These are phyloP conservation scores for Verticillium nonalfalfae DNA, from an alignment of 2,329 filamentous ascomycete species.

Conservation along the genomic window DNA sequence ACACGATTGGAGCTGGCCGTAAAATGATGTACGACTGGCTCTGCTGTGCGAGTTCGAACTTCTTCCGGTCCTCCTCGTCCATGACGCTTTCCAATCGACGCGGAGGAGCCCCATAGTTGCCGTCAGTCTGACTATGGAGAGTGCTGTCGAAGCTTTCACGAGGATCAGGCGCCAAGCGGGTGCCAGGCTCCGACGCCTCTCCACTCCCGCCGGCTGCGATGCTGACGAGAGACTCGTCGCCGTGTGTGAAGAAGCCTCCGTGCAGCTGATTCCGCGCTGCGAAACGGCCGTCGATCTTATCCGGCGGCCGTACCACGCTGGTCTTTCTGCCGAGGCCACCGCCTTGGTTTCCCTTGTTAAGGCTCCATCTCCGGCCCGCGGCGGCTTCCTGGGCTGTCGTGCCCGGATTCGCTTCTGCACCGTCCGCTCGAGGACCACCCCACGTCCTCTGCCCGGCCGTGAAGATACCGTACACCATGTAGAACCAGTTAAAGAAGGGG, in stretches of 20 bases:
- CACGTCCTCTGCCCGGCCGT: conserved; percentile 92
- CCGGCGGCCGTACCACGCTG: conserved; percentile 65
- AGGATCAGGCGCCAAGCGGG: conserved; percentile 30
- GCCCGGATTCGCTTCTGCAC: conserved; percentile 67
- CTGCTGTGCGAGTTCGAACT: conserved; percentile 65
- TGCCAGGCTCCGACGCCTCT: background rate
- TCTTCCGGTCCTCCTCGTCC: conserved; percentile 68
- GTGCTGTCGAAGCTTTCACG: conserved; percentile 63
- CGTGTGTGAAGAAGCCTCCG: conserved; percentile 62
- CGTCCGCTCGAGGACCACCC: conserved; percentile 89
- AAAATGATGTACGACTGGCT: conserved; percentile 26
- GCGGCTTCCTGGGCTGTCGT: conserved; percentile 74
- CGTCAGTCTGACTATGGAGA: conserved; percentile 48
- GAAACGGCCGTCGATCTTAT: conserved; percentile 73
- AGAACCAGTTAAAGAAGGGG: conserved; percentile 96
- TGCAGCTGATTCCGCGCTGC: conserved; percentile 61
- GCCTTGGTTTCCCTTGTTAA: conserved; percentile 15
- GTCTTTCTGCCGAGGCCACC: conserved; percentile 37
- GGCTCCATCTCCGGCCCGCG: conserved; percentile 38
- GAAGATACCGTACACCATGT: conserved; percentile 96
- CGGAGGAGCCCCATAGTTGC: conserved; percentile 59
- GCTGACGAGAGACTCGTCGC: background rate
- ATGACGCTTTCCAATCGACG: conserved; percentile 69
- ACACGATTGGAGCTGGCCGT: conserved; percentile 9
- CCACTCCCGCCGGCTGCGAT: conserved; percentile 19